These are phyloP conservation scores for Xenosphaeropsis pyriputrescens DNA, from an alignment of 2,329 filamentous ascomycete species.

Conservation along the genomic window DNA sequence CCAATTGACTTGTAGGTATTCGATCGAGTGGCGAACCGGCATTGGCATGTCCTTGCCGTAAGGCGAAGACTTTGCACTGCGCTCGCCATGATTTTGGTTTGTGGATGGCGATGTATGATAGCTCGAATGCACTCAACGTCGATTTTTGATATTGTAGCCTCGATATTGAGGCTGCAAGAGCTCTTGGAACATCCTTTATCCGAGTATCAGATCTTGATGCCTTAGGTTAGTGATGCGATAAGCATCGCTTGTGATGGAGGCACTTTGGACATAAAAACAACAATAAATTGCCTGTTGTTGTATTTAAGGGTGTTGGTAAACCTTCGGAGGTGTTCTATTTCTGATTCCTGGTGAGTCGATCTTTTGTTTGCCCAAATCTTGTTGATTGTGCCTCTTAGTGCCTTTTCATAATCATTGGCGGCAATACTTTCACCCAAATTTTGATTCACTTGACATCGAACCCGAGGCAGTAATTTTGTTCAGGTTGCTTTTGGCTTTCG, in stretches of 20 bases:
- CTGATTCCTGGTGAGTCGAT: conserved; percentile 6
- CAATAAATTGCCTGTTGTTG: too few species aligned
- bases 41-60: conserved; percentile 11
- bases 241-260: too few species aligned
- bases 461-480: conserved; percentile 14
- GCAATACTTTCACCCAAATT: conserved; percentile 13
- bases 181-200: conserved; percentile 1
- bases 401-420: conserved; percentile 13
- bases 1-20: conserved; percentile 9
- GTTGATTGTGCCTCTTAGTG: conserved; percentile 6
- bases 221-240: too few species aligned
- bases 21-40: conserved; percentile 4
- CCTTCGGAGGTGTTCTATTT: conserved; percentile 8
- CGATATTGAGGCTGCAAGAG: neutral
- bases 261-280: too few species aligned
- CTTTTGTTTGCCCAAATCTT: neutral
- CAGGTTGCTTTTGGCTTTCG: conserved; percentile 12
- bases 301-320: conserved; percentile 6
- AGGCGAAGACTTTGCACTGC: conserved; percentile 15
- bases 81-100: conserved; percentile 11
- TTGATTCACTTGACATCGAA: conserved; percentile 11
- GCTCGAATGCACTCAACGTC: too few species aligned
- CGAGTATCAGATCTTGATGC: too few species aligned
- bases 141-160: neutral
- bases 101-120: too few species aligned